Percentiles rank a stretch among this genome's conserved stretches.
Conservation (phyloP, 495 filamentous ascomycete genomes). For the Penicillium atrosanguineum region DNA sequence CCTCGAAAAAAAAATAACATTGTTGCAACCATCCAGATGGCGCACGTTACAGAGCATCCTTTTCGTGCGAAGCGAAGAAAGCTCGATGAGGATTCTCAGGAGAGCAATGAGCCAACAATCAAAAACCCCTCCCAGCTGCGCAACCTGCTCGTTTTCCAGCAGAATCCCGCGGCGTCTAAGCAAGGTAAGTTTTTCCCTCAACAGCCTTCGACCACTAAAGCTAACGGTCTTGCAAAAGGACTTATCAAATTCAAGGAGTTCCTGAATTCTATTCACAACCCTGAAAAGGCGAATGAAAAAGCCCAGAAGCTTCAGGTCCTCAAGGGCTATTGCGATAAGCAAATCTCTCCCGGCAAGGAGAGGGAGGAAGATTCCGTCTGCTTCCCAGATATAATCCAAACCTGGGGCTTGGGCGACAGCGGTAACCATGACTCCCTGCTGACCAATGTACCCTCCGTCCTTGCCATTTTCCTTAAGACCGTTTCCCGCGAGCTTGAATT, state of each 20-base stretch:
- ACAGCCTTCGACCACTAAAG: neutral
- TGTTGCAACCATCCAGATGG: constrained; percentile 15
- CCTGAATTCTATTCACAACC: constrained; percentile 59
- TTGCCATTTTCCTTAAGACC: constrained; percentile 73
- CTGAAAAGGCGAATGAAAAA: constrained; percentile 46
- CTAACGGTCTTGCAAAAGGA: constrained; percentile 39
- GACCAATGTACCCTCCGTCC: constrained; percentile 68
- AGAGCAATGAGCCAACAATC: constrained; percentile 46
- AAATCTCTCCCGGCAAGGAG: constrained; percentile 53
- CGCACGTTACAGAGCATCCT: constrained; percentile 27
- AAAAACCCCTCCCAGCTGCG: constrained; percentile 57
- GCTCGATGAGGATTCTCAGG: constrained; percentile 30
- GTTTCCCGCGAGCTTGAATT: constrained; percentile 70
- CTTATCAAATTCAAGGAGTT: constrained; percentile 75
- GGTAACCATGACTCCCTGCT: constrained; percentile 71
- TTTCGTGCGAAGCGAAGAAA: constrained; percentile 43
- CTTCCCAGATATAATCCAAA: constrained; percentile 71
- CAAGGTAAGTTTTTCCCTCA: constrained; percentile 54
- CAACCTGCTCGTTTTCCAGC: constrained; percentile 63
- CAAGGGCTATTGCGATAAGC: constrained; percentile 67
- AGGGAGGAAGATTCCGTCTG: constrained; percentile 57
- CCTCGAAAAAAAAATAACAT: constrained; percentile 25
- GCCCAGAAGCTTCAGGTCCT: constrained; percentile 59
- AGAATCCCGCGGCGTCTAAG: constrained; percentile 57
- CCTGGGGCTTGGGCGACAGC: constrained; percentile 72